Evolutionary conservation across 164 flowering plant species (phyloP), one percentile per base, ranked within the genome.

Genomic region (Warburgia ugandensis): DNA sequence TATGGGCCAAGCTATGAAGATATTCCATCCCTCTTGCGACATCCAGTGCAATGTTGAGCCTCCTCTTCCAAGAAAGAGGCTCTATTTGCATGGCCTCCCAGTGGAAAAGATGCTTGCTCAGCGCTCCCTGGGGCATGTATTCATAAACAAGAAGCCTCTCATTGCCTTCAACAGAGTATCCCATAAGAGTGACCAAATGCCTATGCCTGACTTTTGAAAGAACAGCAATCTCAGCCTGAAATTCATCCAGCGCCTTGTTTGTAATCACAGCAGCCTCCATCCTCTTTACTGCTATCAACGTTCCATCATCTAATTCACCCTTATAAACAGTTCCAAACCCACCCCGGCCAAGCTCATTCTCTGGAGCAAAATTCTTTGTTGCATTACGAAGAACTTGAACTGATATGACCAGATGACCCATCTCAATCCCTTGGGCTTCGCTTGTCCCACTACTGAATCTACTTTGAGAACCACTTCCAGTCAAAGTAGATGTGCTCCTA

Each of bases 1-100:
- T 67, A 16, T 73, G 83, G 5, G 80, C 83, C 30, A 75, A 65
- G 45, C 73, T 71, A 48, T 78, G 83, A 1, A 78, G 64, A 58
- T 78, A 78, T 45, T 52, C 55, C 22, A 52, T 23, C 6, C 55
- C 52, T 22, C 52, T 30, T 17, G 38, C 39, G 19, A 48, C 52
- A 32, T 48, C 52, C 25, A 48, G 21, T 11, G 38, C 52, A 8
- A 48, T 48, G 21, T 19, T 48, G 27, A 48, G 38, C 39, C 52
- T 48, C 38, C 26, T 30, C 21, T 48, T 48, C 52, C 52, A 48
- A 21, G 39, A 31, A 8, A 32, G 21, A 29, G 52, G 52, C 5
- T 30, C 52, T 26, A 30, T 20, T 2, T 48, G 20, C 25, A 30
- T 3, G 0, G 5, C 21, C 13, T 48, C 21, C 52, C 52, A 48